These are phyloP conservation scores for Fulvia fulva DNA, from an alignment of 2,329 filamentous ascomycete species.

Conservation along the genomic window DNA sequence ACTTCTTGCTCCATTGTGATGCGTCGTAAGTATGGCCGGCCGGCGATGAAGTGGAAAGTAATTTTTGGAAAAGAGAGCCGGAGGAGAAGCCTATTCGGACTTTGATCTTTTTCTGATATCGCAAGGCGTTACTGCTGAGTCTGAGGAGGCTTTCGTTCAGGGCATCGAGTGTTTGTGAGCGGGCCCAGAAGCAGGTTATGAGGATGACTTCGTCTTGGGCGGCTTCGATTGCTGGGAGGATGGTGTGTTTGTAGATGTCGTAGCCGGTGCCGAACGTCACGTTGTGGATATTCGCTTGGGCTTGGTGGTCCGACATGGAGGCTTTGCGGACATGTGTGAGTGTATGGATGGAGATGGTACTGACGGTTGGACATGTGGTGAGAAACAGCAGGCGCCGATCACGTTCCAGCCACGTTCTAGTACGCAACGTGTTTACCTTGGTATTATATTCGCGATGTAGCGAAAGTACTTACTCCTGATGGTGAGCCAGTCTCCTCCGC, in stretches of 20 bases:
- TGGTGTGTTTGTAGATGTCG: slow-evolving; percentile 37
- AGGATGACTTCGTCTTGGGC: slow-evolving; percentile 66
- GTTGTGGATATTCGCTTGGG: slow-evolving; percentile 29
- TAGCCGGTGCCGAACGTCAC: slow-evolving; percentile 45
- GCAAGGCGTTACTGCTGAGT: slow-evolving; percentile 52
- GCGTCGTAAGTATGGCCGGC: slow-evolving; percentile 60
- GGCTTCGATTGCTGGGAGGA: slow-evolving; percentile 59
- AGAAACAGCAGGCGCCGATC: not conserved
- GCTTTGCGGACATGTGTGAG: too few relatives aligned
- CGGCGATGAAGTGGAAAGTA: slow-evolving; percentile 64
- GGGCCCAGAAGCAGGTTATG: slow-evolving; percentile 79
- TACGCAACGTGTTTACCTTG: not conserved
- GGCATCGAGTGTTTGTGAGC: slow-evolving; percentile 57
- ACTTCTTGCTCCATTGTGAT: slow-evolving; percentile 54
- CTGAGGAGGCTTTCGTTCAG: slow-evolving; percentile 56
- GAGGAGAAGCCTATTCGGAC: slow-evolving; percentile 76
- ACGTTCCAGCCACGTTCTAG: not conserved
- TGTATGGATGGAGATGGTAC: not conserved
- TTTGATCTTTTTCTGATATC: slow-evolving; percentile 43
- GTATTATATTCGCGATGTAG: not conserved
- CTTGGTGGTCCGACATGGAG: too few relatives aligned
- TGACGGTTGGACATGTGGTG: not conserved
- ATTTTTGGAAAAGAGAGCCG: slow-evolving; percentile 65
- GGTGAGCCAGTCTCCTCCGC: too few relatives aligned
- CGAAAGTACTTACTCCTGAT: too few relatives aligned